phyloP scores from a whole-genome alignment of 2,329 filamentous ascomycete genomes.

The Penicillium sumatraense region DNA sequence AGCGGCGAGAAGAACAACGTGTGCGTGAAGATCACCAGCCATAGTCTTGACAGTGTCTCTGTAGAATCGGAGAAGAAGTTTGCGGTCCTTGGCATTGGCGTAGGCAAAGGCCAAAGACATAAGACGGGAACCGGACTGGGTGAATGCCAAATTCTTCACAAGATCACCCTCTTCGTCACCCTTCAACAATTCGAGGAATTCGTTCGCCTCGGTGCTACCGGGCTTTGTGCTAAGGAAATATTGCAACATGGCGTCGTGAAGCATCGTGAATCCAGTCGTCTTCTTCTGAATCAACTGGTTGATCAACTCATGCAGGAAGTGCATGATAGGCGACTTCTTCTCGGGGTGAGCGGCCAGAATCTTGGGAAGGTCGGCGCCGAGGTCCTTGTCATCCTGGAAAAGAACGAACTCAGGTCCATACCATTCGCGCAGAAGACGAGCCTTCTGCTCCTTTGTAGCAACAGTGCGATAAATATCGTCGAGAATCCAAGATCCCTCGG shows the following conservation, averaged over 20 bases:
- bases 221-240: slow-evolving; percentile 83
- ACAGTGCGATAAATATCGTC: slow-evolving; percentile 94
- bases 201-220: slow-evolving; percentile 79
- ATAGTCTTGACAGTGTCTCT: slow-evolving; percentile 87
- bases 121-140: slow-evolving; percentile 80
- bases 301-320: slow-evolving; percentile 81
- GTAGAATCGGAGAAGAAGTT: slow-evolving; percentile 83
- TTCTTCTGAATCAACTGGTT: slow-evolving; percentile 95
- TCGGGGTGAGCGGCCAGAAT: slow-evolving; percentile 80
- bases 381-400: slow-evolving; percentile 64
- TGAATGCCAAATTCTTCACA: slow-evolving; percentile 95
- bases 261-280: slow-evolving; percentile 93
- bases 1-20: slow-evolving; percentile 80
- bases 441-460: slow-evolving; percentile 84
- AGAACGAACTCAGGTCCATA: slow-evolving; percentile 93
- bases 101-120: slow-evolving; percentile 82
- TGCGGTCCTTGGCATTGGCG: slow-evolving; percentile 89
- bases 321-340: slow-evolving; percentile 86
- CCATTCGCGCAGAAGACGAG: slow-evolving; percentile 86
- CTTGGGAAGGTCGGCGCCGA: slow-evolving; percentile 67
- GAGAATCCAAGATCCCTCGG: slow-evolving; percentile 95
- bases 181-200: slow-evolving; percentile 89
- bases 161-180: slow-evolving; percentile 89
- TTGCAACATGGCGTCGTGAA: slow-evolving; percentile 97
- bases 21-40: slow-evolving; percentile 77